phyloP scores from a whole-genome alignment of 2,329 filamentous ascomycete genomes.

The Colletotrichum sublineola region DNA sequence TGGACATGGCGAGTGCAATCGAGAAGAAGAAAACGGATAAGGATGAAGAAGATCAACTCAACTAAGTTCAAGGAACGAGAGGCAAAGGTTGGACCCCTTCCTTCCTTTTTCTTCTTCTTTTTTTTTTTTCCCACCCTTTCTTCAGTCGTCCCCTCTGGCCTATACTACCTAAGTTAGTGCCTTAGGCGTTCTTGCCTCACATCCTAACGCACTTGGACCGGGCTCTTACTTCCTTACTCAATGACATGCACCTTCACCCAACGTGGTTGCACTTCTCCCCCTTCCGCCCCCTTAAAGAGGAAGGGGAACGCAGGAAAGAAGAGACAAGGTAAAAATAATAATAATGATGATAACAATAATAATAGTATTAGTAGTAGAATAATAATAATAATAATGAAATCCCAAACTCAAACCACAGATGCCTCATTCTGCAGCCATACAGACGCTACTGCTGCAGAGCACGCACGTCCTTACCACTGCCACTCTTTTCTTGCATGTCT shows the following conservation, averaged over 20 bases:
- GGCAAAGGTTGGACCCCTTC: neutral
- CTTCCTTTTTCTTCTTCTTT: too few relatives aligned
- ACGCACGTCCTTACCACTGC: conserved; percentile 22
- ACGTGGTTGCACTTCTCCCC: neutral
- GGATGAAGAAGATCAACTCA: conserved; percentile 1
- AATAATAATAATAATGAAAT: neutral
- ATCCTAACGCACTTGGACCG: neutral
- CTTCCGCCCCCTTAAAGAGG: neutral
- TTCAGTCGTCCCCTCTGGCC: neutral
- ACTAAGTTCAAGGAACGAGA: neutral
- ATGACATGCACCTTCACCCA: neutral
- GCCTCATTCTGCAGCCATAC: conserved; percentile 6
- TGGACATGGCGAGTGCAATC: neutral
- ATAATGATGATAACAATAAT: too few relatives aligned
- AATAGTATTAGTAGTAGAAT: too few relatives aligned
- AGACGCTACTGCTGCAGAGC: conserved; percentile 23
- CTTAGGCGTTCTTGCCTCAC: neutral
- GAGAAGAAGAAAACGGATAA: neutral
- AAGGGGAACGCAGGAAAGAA: neutral
- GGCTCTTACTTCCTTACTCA: neutral
- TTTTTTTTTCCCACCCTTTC: too few relatives aligned
- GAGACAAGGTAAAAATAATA: neutral
- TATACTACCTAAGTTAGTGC: too few relatives aligned
- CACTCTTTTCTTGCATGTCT: conserved; percentile 10
- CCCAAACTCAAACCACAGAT: neutral